Base-by-base conservation (phyloP, 2,329 filamentous ascomycete genomes). In the Pseudogymnoascus sp. region DNA sequence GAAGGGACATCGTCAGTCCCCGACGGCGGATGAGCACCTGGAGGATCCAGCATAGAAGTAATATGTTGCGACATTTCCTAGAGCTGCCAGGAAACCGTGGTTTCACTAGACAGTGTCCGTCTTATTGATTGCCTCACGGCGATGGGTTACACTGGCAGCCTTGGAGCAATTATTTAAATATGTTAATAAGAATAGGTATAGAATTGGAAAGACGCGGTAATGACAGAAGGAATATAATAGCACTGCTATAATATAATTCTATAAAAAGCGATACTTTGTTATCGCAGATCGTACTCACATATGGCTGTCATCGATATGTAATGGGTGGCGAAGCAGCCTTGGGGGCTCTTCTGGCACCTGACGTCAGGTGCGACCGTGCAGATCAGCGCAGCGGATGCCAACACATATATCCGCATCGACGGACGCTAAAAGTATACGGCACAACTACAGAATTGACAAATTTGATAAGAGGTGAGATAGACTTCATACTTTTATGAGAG, bases 271-370 rank as follows among this genome's bases (percentile, higher is more conserved):
- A 54, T 33, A 33, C 18, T 16, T 20, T 54, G 9, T 30, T 33
- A 54, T 20, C 43, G n/a, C 14, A 30, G n/a, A 30, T 50, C 43
- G 11, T 30, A 50, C 25, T 30, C 16, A 8, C 4, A 20, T 54
- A 16, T 54, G 47, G 47, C 33, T 33, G 47, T 54, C 47, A 54
- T 54, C 47, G 47, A 54, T 54, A 54, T 54, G 47, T 54, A 54
- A 54, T 54, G 39, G n/a, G 43, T 54, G 47, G 47, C 47, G 47
- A 33, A 33, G n/a, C 1, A 54, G 47, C 47, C n/a, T 33, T 20
- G 47, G 22, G 22, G 22, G 3, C 22, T 5, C 1, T 25, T 25
- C 6, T 50, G 25, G 11, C 14, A n/a, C 14, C 47, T 54, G 47
- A 54, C 16, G 47, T 54, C 28, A 54, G n/a, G 16, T 33, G 47